phyloP scores from a whole-genome alignment of 106 monocot species.

The Allium fistulosum region DNA sequence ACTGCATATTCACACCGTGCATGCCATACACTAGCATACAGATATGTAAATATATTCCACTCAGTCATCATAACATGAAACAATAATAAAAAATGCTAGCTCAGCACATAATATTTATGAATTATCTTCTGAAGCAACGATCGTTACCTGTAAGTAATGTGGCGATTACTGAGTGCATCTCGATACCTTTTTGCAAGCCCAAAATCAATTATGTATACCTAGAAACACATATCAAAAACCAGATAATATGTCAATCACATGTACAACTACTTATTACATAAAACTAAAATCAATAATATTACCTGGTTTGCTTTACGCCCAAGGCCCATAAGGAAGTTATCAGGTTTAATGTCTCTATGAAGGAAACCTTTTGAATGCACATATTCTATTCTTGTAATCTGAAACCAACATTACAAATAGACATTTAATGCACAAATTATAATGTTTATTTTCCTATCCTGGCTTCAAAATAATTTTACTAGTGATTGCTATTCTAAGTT shows the following conservation, averaged over 20 bases:
- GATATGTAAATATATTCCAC: not conserved
- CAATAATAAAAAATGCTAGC: not conserved
- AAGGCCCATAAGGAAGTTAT: constrained; percentile 99
- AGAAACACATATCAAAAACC: not conserved
- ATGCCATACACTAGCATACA: not conserved
- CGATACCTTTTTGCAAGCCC: constrained; percentile 98
- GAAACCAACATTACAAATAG: constrained; percentile 14
- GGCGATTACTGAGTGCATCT: constrained; percentile 38
- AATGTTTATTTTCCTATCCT: too few relatives aligned
- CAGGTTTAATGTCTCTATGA: constrained; percentile 97
- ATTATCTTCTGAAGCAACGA: not conserved
- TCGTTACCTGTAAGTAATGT: constrained; percentile 21
- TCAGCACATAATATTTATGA: not conserved
- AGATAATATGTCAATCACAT: not conserved
- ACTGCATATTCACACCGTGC: not conserved
- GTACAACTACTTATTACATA: not conserved
- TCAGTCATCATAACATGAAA: not conserved
- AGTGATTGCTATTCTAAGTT: too few relatives aligned
- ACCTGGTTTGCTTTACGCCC: constrained; percentile 98
- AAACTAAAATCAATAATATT: not conserved
- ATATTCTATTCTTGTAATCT: constrained; percentile 97
- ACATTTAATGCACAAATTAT: too few relatives aligned
- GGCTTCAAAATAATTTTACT: too few relatives aligned
- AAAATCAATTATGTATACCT: constrained; percentile 99
- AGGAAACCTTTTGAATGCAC: constrained; percentile 86